Evolutionary conservation across 352 stramenopile species (phyloP), one percentile per base, ranked within the genome.

Genomic region (Globisporangium paddicum): DNA sequence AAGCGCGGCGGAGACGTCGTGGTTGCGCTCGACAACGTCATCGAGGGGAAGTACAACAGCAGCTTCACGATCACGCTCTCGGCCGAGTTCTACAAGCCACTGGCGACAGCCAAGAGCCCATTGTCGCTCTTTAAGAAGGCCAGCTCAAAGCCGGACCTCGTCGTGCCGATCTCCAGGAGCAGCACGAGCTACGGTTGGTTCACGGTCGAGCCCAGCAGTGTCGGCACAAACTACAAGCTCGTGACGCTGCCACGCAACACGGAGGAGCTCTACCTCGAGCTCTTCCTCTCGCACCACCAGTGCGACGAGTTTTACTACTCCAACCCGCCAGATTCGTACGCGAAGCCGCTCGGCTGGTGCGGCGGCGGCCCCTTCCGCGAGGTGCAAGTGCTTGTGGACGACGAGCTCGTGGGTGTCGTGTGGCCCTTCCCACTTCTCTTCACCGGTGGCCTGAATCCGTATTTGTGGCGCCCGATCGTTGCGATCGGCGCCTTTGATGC

Each of bases 351-450:
- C 19, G 63, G 69, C 10, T 55, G 44, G 8, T 87, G 79, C 37
- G 69, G 73, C 14, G 71, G 66, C 19, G 82, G 82, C 0, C 67
- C 82, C 19, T 93, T 90, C 54, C 67, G 79, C 16, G 82, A 93
- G 55, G 67, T 93, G 2, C 82, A 91, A 26, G 68, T 93, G 37
- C 68, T 85, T 25, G 64, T 93, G 1, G 79, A 93, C 47, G 77
- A 68, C 37, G 60, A 77, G 52, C 58, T 93, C 13, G 79, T 83
- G 8, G 79, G 82, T 0, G 68, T 86, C 28, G 71, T 89, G 14
- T 90, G 79, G 76, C 82, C 82, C 6, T 90, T 89, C 57, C 75
- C 82, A 18, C 60, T 91, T 23, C 63, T 93, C n/a, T 93, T 88
- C 68, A 93, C 82, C 0, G 82, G 82, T 25, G 81, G 82, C 3